A percentile compares a stretch with the other conserved stretches of the same genome.
These are phyloP conservation scores for Epichloe scottii DNA, from an alignment of 2,329 filamentous ascomycete species.

Conservation along the genomic window DNA sequence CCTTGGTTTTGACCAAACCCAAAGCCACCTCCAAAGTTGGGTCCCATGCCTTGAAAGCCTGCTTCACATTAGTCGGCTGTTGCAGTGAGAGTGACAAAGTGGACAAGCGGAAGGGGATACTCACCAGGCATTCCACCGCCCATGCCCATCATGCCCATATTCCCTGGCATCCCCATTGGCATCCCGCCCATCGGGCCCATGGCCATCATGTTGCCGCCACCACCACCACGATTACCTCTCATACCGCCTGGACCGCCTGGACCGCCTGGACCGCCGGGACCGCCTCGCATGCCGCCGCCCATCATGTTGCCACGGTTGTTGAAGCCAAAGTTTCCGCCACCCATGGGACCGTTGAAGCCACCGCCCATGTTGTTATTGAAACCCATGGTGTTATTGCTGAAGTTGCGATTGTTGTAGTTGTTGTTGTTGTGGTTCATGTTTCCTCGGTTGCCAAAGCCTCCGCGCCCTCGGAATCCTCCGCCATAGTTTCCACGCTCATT, in stretches of 20 bases:
- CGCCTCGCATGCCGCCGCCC: constrained; percentile 33
- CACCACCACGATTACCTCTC: constrained; percentile 31
- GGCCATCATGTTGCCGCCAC: constrained; percentile 36
- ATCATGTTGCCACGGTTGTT: constrained; percentile 26
- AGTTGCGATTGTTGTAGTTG: constrained; percentile 31
- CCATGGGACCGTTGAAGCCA: constrained; percentile 36
- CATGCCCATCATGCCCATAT: constrained; percentile 43
- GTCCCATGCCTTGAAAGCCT: constrained; percentile 57
- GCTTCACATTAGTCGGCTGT: constrained; percentile 11
- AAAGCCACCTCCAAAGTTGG: constrained; percentile 61
- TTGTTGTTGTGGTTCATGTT: constrained; percentile 32
- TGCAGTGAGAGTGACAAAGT: too few relatives aligned
- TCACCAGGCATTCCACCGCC: constrained; percentile 25
- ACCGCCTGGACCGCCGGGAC: constrained; percentile 33
- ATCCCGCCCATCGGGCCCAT: constrained; percentile 35
- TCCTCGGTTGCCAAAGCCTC: constrained; percentile 29
- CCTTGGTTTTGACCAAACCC: constrained; percentile 43
- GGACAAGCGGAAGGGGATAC: constrained; percentile 3
- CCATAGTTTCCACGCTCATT: constrained; percentile 32
- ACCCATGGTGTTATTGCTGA: constrained; percentile 32
- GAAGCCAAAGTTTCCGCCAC: constrained; percentile 39
- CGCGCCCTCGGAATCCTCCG: constrained; percentile 42
- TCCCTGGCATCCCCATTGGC: constrained; percentile 47
- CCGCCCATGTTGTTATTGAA: constrained; percentile 34
- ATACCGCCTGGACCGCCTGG: constrained; percentile 27